A percentile compares a stretch with the other conserved stretches of the same genome.
Evolutionary conservation across 441 rosid species (phyloP).

Genomic region (Cnidoscolus chayamansa): DNA sequence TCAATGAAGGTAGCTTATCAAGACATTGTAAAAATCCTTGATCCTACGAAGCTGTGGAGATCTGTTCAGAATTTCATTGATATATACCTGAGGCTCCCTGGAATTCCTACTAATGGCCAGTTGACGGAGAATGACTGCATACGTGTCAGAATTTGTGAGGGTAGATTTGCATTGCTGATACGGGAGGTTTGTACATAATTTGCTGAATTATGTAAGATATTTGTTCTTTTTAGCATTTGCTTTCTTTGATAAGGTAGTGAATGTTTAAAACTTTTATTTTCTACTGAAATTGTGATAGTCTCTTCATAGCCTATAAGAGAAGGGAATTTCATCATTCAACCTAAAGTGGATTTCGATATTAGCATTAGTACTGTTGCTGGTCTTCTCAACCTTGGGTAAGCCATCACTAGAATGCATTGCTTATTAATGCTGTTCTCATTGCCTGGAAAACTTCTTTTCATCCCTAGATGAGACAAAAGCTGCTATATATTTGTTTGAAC

Average conservation of each 20-base stretch:
- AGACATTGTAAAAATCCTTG: slow-evolving; percentile 88
- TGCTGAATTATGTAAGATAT: slow-evolving; percentile 11
- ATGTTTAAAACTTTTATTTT: slow-evolving; percentile 8
- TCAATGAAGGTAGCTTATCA: slow-evolving; percentile 67
- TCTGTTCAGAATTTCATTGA: slow-evolving; percentile 95
- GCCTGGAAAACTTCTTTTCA: neutral
- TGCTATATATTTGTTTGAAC: neutral
- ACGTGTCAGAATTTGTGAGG: slow-evolving; percentile 96
- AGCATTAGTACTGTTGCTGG: slow-evolving; percentile 97
- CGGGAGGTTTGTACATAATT: slow-evolving; percentile 71
- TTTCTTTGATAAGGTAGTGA: slow-evolving; percentile 16
- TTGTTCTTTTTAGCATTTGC: slow-evolving; percentile 10
- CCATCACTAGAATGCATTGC: neutral
- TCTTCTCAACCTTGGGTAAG: slow-evolving; percentile 98
- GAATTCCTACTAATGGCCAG: slow-evolving; percentile 77
- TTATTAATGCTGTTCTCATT: neutral
- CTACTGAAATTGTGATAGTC: slow-evolving; percentile 23
- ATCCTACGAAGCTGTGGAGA: slow-evolving; percentile 70
- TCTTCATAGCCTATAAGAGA: slow-evolving; percentile 79
- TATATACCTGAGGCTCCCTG: slow-evolving; percentile 83
- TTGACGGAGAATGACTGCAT: slow-evolving; percentile 90
- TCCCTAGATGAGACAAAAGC: neutral
- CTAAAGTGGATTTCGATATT: slow-evolving; percentile 98
- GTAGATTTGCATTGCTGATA: slow-evolving; percentile 95
- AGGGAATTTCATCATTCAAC: slow-evolving; percentile 99